A percentile compares a stretch with the other conserved stretches of the same genome.
Evolutionary conservation across 2,329 filamentous ascomycete genomes (phyloP).

Genomic region (Tricladium varicosporioides): DNA sequence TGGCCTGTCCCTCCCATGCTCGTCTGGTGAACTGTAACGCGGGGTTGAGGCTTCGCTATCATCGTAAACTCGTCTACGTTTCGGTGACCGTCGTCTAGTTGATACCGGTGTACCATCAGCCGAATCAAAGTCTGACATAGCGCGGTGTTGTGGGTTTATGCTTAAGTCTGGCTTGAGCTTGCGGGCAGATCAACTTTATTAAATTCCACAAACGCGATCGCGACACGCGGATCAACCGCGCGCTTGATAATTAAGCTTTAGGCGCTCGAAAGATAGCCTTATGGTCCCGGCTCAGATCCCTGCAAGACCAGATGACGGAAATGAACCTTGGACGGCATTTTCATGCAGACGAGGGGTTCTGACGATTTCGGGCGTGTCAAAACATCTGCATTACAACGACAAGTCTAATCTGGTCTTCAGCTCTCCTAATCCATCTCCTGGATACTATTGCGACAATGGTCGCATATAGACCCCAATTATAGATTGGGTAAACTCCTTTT

Average conservation of each 20-base stretch:
- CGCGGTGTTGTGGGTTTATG: not conserved
- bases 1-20: slow-evolving; percentile 35
- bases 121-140: slow-evolving; percentile 31
- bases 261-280: too few species aligned
- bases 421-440: not conserved
- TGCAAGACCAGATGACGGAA: too few species aligned
- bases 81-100: slow-evolving; percentile 17
- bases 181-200: not conserved
- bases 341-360: slow-evolving; percentile 6
- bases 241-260: too few species aligned
- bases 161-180: slow-evolving; percentile 6
- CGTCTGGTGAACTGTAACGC: slow-evolving; percentile 47
- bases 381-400: slow-evolving; percentile 8
- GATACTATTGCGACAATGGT: slow-evolving; percentile 11
- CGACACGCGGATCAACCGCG: slow-evolving; percentile 12
- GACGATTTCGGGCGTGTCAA: slow-evolving; percentile 12
- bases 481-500: slow-evolving; percentile 11
- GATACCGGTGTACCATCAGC: slow-evolving; percentile 20
- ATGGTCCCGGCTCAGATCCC: too few species aligned
- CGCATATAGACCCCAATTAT: slow-evolving; percentile 12
- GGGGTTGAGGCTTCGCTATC: slow-evolving; percentile 41
- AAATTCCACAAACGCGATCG: not conserved
- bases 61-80: slow-evolving; percentile 34
- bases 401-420: not conserved
- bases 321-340: not conserved